Evolutionary conservation across 108 stramenopile genomes (phyloP).

Genomic region (Schizochytrium sp.): DNA sequence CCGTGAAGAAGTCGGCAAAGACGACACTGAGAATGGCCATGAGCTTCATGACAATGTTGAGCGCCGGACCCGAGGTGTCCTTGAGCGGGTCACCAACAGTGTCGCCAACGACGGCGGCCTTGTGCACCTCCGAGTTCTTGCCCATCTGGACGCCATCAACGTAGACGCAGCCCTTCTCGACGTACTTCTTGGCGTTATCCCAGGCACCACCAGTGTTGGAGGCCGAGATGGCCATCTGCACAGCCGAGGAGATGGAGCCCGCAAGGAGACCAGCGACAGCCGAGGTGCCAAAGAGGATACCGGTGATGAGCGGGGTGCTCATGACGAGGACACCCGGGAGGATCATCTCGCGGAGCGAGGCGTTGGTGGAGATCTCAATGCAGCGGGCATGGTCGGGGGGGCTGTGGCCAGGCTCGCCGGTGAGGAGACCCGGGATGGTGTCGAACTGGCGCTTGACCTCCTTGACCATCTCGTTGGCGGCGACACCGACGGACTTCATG

Average conservation of each 20-base stretch:
- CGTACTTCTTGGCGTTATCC: constrained; percentile 93
- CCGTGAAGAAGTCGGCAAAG: constrained; percentile 59
- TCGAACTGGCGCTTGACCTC: constrained; percentile 3
- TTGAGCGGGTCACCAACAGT: constrained; percentile 65
- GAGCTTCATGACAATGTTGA: constrained; percentile 67
- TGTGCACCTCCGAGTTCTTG: constrained; percentile 28
- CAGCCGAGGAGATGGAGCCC: constrained; percentile 66
- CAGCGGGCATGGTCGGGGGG: constrained; percentile 20
- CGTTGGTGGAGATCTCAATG: constrained; percentile 25
- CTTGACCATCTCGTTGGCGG: constrained; percentile 76
- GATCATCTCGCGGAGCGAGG: constrained; percentile 42
- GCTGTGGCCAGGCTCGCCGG: background rate
- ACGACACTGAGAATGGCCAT: constrained; percentile 75
- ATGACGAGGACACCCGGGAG: constrained; percentile 43
- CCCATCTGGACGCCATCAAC: background rate
- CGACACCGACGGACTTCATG: constrained; percentile 93
- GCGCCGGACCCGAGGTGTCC: constrained; percentile 59
- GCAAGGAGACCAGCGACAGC: constrained; percentile 61
- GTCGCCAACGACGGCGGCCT: constrained; percentile 56
- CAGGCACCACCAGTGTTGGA: constrained; percentile 91
- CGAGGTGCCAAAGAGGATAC: constrained; percentile 15
- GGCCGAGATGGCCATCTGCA: constrained; percentile 89
- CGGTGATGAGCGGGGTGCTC: constrained; percentile 34
- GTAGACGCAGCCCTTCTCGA: constrained; percentile 55
- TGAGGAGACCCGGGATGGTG: background rate